Conservation (phyloP, 176 grass and related monocot species). For the Tuctoria greenei region DNA sequence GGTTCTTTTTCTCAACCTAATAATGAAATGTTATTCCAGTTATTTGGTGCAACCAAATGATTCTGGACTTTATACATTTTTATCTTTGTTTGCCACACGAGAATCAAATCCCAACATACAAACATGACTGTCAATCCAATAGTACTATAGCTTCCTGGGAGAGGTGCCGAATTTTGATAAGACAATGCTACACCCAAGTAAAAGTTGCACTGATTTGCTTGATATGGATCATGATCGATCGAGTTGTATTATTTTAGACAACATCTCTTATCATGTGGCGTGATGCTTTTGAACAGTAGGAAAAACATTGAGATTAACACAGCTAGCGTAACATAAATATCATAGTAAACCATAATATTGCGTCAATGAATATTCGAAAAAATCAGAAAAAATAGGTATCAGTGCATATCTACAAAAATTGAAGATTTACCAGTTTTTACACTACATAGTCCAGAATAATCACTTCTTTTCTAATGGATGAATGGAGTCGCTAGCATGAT, state of each 20-base stretch:
- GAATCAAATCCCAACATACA: slow-evolving; percentile 22
- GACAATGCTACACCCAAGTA: slow-evolving; percentile 8
- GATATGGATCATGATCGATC: background rate
- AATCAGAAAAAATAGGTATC: too few species aligned
- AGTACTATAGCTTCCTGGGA: background rate
- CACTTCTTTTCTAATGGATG: background rate
- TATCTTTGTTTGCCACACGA: background rate
- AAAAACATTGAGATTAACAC: background rate
- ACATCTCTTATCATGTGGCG: background rate
- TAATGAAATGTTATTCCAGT: slow-evolving; percentile 11
- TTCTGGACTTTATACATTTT: slow-evolving; percentile 5
- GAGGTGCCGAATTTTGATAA: slow-evolving; percentile 37
- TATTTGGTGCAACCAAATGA: background rate
- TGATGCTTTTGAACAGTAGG: background rate
- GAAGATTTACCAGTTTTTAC: background rate
- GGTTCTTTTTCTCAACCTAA: slow-evolving; percentile 23
- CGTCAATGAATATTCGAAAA: too few species aligned
- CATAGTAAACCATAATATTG: too few species aligned
- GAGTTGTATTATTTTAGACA: background rate
- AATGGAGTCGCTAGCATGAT: background rate
- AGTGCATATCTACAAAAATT: too few species aligned
- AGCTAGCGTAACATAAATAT: too few species aligned
- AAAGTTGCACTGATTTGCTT: slow-evolving; percentile 28
- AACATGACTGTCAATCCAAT: background rate
- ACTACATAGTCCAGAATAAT: background rate